Conservation (phyloP, 176 grass and related monocot genomes). For the Zizania latifolia region DNA sequence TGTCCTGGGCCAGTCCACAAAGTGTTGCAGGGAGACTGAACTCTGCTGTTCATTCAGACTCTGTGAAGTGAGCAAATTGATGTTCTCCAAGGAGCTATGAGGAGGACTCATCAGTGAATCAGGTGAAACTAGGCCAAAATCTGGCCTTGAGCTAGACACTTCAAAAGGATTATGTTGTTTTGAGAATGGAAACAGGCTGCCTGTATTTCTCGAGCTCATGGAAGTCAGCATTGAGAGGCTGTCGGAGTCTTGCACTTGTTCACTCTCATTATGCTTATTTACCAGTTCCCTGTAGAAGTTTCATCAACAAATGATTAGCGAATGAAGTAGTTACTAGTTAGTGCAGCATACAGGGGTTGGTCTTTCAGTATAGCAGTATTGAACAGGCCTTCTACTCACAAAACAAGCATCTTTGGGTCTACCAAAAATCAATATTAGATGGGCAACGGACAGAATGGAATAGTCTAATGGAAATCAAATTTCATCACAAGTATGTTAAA, state of each 20-base stretch:
- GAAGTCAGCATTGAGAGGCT: conserved; percentile 53
- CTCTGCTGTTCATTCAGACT: conserved; percentile 52
- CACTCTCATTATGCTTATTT: conserved; percentile 45
- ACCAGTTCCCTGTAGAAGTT: conserved; percentile 43
- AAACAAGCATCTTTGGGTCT: not conserved
- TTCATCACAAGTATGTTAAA: no score
- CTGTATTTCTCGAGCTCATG: conserved; percentile 24
- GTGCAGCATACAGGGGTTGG: not conserved
- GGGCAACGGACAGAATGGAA: not conserved
- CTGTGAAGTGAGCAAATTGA: conserved; percentile 34
- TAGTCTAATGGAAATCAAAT: no score
- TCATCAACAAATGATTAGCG: not conserved
- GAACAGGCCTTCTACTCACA: not conserved
- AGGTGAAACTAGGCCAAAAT: conserved; percentile 47
- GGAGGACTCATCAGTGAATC: conserved; percentile 51
- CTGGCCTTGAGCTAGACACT: conserved; percentile 33
- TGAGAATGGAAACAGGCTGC: conserved; percentile 45
- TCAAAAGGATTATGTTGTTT: conserved; percentile 76
- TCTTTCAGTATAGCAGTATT: not conserved
- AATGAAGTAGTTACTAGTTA: conserved; percentile 16
- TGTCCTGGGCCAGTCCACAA: conserved; percentile 67
- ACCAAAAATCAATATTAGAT: not conserved
- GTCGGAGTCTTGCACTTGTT: conserved; percentile 39
- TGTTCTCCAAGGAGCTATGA: conserved; percentile 49
- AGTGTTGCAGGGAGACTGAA: conserved; percentile 59